phyloP scores from a whole-genome alignment of 2,329 filamentous ascomycete species.

The Didymella lethalis region DNA sequence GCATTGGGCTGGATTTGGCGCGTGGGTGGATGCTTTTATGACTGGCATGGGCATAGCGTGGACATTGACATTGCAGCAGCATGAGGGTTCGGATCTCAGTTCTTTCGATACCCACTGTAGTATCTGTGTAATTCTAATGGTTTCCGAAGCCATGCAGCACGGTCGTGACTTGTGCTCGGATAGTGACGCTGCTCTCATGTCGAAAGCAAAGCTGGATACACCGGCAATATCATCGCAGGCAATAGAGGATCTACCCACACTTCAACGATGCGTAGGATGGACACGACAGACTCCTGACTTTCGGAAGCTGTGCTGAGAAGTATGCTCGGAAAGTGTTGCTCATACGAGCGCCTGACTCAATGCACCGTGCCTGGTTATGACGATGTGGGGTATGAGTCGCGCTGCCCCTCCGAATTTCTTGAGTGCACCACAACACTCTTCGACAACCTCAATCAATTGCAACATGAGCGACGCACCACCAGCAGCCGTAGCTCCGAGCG shows the following conservation, averaged over 20 bases:
- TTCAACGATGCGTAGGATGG: too few species aligned
- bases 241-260: too few species aligned
- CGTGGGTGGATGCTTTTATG: constrained; percentile 7
- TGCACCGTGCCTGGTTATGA: constrained; percentile 21
- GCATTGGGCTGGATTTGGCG: constrained; percentile 17
- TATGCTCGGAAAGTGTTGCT: background rate
- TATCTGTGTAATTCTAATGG: constrained; percentile 19
- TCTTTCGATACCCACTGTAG: constrained; percentile 23
- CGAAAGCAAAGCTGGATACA: too few species aligned
- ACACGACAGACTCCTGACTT: too few species aligned
- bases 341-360: constrained; percentile 12
- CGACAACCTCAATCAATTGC: constrained; percentile 13
- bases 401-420: constrained; percentile 22
- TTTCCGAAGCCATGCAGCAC: background rate
- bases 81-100: constrained; percentile 11
- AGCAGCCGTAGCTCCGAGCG: constrained; percentile 33
- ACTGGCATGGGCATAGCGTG: constrained; percentile 19
- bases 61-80: constrained; percentile 13
- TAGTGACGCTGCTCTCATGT: too few species aligned
- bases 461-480: constrained; percentile 47
- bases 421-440: constrained; percentile 12
- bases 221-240: too few species aligned
- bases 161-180: too few species aligned
- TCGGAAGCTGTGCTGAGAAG: background rate
- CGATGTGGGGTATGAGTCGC: constrained; percentile 29